Conservation (phyloP, 2,329 filamentous ascomycete genomes). For the Ophiostoma montium region DNA sequence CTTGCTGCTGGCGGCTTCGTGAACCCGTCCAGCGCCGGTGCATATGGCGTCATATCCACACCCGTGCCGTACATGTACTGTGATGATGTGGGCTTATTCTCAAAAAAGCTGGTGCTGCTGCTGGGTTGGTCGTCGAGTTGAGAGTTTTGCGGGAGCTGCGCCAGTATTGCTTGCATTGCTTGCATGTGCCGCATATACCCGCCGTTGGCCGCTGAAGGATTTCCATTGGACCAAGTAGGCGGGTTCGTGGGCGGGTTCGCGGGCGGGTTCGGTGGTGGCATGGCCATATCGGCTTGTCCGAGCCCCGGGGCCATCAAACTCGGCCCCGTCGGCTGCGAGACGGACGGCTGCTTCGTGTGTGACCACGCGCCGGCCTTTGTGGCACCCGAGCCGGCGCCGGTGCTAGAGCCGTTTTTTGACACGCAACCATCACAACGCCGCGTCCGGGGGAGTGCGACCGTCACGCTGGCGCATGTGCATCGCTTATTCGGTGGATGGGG, state of each 20-base stretch:
- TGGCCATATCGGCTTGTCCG: neutral
- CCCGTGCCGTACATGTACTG: neutral
- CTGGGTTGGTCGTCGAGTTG: neutral
- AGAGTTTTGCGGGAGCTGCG: neutral
- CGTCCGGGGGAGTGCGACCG: constrained; percentile 46
- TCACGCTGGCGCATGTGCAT: constrained; percentile 51
- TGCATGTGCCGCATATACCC: neutral
- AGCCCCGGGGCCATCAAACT: neutral
- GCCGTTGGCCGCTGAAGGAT: neutral
- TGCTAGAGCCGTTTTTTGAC: constrained; percentile 4
- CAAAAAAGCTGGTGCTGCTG: neutral
- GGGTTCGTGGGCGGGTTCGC: constrained; percentile 2
- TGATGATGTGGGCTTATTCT: neutral
- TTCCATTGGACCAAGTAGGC: constrained; percentile 1
- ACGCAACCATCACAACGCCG: constrained; percentile 38
- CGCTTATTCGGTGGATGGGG: constrained; percentile 47
- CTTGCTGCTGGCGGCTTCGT: neutral
- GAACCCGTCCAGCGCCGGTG: neutral
- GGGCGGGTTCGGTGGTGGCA: too few species aligned
- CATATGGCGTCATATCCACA: neutral
- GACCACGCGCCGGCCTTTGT: constrained; percentile 17
- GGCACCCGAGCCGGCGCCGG: constrained; percentile 12
- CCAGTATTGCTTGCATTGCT: neutral
- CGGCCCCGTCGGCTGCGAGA: constrained; percentile 28
- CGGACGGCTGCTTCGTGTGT: constrained; percentile 21